Percentiles rank a stretch among this genome's conserved stretches.
Evolutionary conservation across 805 yeast species (phyloP).

Genomic region (Kuraishia piskuri): DNA sequence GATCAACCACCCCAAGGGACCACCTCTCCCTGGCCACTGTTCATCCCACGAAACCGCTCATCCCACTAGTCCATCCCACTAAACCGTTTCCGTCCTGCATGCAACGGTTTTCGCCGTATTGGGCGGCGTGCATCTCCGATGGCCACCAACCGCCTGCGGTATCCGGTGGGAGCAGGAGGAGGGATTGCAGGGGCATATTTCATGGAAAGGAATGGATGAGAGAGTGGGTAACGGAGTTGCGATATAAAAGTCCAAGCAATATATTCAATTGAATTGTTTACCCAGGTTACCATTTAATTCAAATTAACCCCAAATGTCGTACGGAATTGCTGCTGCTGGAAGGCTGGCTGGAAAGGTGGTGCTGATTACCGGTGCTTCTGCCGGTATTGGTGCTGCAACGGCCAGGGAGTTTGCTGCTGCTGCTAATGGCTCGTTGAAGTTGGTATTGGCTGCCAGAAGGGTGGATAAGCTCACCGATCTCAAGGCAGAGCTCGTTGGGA

Average conservation of each 20-base stretch:
- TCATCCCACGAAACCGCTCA: too few relatives aligned
- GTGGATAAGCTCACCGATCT: constrained; percentile 33
- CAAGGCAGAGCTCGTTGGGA: constrained; percentile 23
- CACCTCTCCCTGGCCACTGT: too few relatives aligned
- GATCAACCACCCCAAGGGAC: too few relatives aligned
- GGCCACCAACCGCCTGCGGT: neutral
- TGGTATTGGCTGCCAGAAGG: constrained; percentile 47
- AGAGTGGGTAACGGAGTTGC: too few relatives aligned
- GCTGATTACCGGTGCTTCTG: constrained; percentile 92
- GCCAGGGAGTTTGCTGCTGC: constrained; percentile 77
- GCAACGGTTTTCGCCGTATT: neutral
- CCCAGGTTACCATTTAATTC: too few relatives aligned
- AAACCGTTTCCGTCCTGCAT: neutral
- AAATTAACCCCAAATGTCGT: constrained; percentile 37
- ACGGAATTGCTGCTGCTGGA: constrained; percentile 67
- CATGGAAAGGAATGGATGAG: neutral
- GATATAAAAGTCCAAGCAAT: too few relatives aligned
- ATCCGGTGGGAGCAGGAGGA: neutral
- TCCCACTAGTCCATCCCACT: neutral
- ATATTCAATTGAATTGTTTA: neutral
- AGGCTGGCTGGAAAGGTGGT: constrained; percentile 73
- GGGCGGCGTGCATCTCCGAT: neutral
- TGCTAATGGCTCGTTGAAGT: constrained; percentile 38
- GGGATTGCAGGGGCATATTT: neutral
- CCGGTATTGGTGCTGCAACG: constrained; percentile 92